A percentile compares a stretch with the other conserved stretches of the same genome.
phyloP scores from a whole-genome alignment of 441 rosid genomes.

The Capsella rubella region DNA sequence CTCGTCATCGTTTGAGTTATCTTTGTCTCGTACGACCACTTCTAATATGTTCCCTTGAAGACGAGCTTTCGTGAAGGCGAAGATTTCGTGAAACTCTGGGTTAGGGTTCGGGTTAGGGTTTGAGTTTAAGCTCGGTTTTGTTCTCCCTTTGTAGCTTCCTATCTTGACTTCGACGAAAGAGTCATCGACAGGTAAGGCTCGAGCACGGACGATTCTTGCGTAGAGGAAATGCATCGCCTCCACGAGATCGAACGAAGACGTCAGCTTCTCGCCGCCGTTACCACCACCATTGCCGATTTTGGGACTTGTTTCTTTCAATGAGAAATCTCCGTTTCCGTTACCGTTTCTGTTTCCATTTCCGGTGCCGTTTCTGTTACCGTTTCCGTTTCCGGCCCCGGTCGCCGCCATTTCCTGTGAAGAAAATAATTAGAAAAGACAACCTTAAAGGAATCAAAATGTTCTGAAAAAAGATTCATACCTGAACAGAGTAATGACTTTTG shows the following conservation, averaged over 20 bases:
- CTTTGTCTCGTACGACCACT: conserved; percentile 45
- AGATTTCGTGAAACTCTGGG: conserved; percentile 59
- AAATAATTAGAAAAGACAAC: not conserved
- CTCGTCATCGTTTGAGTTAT: conserved; percentile 19
- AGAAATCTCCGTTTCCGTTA: conserved; percentile 41
- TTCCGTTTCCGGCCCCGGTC: conserved; percentile 15
- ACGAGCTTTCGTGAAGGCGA: conserved; percentile 54
- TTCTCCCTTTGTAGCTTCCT: conserved; percentile 82
- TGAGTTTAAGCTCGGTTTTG: conserved; percentile 58
- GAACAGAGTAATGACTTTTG: not conserved
- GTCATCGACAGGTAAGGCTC: conserved; percentile 50
- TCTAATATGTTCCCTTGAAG: conserved; percentile 55
- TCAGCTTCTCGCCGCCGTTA: conserved; percentile 51
- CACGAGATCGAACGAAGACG: conserved; percentile 54
- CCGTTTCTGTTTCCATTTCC: conserved; percentile 5
- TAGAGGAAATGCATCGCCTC: conserved; percentile 60
- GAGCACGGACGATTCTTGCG: conserved; percentile 52
- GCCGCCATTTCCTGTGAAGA: conserved; percentile 17
- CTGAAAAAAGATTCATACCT: not conserved
- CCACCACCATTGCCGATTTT: conserved; percentile 57
- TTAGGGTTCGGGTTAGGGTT: conserved; percentile 46
- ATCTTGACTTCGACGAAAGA: conserved; percentile 48
- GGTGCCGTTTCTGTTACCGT: not conserved
- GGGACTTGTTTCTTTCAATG: conserved; percentile 61
- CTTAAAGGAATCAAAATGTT: not conserved